Evolutionary conservation across 495 filamentous ascomycete genomes (phyloP).

Genomic region (Cladorrhinum samala): DNA sequence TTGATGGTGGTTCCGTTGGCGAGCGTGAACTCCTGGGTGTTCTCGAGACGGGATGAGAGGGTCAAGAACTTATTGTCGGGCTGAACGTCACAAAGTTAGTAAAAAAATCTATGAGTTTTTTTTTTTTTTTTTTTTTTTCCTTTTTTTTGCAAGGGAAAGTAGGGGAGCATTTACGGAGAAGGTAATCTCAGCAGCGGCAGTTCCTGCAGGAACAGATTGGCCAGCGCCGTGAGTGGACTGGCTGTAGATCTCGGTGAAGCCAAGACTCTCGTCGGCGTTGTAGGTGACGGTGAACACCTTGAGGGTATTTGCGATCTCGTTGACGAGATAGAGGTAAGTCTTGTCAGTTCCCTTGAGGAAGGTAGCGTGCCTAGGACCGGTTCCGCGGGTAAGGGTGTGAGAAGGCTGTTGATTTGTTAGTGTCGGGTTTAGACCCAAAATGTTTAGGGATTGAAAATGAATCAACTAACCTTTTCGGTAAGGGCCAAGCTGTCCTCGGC

Average conservation of each 20-base stretch:
- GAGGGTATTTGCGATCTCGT: constrained; percentile 56
- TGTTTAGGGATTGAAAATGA: constrained; percentile 18
- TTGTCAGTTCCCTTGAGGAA: constrained; percentile 47
- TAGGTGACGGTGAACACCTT: constrained; percentile 56
- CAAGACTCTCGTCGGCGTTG: constrained; percentile 33
- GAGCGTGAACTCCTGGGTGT: constrained; percentile 41
- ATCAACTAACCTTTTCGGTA: constrained; percentile 18
- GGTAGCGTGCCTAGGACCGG: constrained; percentile 61
- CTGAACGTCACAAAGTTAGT: constrained; percentile 21
- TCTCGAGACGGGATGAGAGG: constrained; percentile 57
- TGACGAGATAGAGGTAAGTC: constrained; percentile 55
- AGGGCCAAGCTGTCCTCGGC: constrained; percentile 40
- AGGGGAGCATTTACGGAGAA: constrained; percentile 43
- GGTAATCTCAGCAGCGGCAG: constrained; percentile 52
- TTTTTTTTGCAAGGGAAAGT: neutral
- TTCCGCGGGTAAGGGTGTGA: constrained; percentile 33
- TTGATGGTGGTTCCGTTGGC: constrained; percentile 37
- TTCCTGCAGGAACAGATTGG: constrained; percentile 26
- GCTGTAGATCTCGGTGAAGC: constrained; percentile 39
- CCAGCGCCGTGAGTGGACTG: constrained; percentile 41
- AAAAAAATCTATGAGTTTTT: neutral
- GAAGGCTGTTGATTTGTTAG: neutral
- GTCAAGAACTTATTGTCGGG: constrained; percentile 55
- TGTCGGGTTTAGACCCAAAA: neutral
- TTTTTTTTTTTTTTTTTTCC: neutral